Evolutionary conservation across 805 yeast genomes (phyloP).

Genomic region (Yarrowia sp.): DNA sequence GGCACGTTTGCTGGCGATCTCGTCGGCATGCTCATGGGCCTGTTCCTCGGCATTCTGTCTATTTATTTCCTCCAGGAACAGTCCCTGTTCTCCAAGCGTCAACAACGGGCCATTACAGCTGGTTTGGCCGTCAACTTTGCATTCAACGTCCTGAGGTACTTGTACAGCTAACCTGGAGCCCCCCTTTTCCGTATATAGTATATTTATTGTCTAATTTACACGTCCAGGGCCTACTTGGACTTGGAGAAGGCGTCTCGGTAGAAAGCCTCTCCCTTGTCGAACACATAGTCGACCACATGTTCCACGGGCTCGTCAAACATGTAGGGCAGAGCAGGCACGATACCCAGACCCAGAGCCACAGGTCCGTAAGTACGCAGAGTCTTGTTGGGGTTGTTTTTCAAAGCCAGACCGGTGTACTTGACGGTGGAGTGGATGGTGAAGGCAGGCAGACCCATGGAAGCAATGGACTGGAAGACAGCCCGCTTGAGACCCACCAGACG

Average conservation of each 20-base stretch:
- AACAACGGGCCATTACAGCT: slow-evolving; percentile 69
- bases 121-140: slow-evolving; percentile 74
- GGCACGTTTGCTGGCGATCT: slow-evolving; percentile 68
- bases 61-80: slow-evolving; percentile 66
- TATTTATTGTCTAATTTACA: slow-evolving; percentile 22
- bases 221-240: background rate
- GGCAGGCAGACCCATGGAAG: slow-evolving; percentile 88
- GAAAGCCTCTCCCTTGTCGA: slow-evolving; percentile 51
- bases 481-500: slow-evolving; percentile 67
- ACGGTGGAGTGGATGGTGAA: slow-evolving; percentile 80
- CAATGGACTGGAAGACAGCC: slow-evolving; percentile 80
- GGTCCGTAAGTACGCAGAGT: slow-evolving; percentile 71
- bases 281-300: slow-evolving; percentile 65
- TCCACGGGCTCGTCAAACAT: slow-evolving; percentile 86
- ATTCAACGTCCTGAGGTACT: slow-evolving; percentile 29
- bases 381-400: slow-evolving; percentile 61
- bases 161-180: no score
- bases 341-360: slow-evolving; percentile 75
- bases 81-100: slow-evolving; percentile 64
- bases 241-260: slow-evolving; percentile 7
- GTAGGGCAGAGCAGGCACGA: slow-evolving; percentile 79
- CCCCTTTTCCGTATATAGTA: slow-evolving; percentile 1
- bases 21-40: slow-evolving; percentile 75
- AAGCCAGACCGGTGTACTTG: slow-evolving; percentile 66
- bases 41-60: slow-evolving; percentile 75